phyloP scores from a whole-genome alignment of 2,329 filamentous ascomycete species.

The Zasmidium angulare region DNA sequence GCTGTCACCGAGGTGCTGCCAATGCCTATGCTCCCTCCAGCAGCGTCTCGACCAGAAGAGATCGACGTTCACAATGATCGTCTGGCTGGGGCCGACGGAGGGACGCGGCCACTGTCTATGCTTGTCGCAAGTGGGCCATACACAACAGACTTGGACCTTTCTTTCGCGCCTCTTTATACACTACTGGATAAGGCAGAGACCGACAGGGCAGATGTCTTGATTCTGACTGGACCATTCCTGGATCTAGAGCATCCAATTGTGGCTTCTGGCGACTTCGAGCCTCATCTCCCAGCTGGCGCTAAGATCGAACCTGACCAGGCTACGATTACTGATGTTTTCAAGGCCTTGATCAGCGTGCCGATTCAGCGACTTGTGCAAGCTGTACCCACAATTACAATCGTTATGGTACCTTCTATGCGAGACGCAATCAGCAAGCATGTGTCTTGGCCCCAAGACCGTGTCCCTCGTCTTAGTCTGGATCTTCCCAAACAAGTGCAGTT shows the following conservation, averaged over 20 bases:
- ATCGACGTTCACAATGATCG: slow-evolving; percentile 69
- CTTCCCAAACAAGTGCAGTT: slow-evolving; percentile 74
- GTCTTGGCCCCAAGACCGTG: slow-evolving; percentile 77
- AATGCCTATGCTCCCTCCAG: slow-evolving; percentile 70
- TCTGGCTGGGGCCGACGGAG: slow-evolving; percentile 62
- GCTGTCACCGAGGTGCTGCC: slow-evolving; percentile 73
- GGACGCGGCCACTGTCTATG: slow-evolving; percentile 68
- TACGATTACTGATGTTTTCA: slow-evolving; percentile 81
- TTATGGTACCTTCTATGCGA: slow-evolving; percentile 79
- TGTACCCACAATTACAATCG: slow-evolving; percentile 76
- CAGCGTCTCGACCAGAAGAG: slow-evolving; percentile 66
- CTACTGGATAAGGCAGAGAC: slow-evolving; percentile 77
- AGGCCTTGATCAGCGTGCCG: slow-evolving; percentile 71
- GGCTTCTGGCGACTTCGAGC: slow-evolving; percentile 53
- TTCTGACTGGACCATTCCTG: slow-evolving; percentile 84
- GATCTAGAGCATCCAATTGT: slow-evolving; percentile 89
- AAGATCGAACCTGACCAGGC: slow-evolving; percentile 64
- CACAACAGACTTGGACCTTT: slow-evolving; percentile 86
- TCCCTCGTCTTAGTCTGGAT: slow-evolving; percentile 69
- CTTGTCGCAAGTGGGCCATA: slow-evolving; percentile 84
- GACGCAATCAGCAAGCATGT: slow-evolving; percentile 81
- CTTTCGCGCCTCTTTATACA: slow-evolving; percentile 81
- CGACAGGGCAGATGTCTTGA: slow-evolving; percentile 71
- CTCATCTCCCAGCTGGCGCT: slow-evolving; percentile 42
- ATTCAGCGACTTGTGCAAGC: slow-evolving; percentile 68